Conservation (phyloP, 768 basidiomycete species). For the Astraeus odoratus region DNA sequence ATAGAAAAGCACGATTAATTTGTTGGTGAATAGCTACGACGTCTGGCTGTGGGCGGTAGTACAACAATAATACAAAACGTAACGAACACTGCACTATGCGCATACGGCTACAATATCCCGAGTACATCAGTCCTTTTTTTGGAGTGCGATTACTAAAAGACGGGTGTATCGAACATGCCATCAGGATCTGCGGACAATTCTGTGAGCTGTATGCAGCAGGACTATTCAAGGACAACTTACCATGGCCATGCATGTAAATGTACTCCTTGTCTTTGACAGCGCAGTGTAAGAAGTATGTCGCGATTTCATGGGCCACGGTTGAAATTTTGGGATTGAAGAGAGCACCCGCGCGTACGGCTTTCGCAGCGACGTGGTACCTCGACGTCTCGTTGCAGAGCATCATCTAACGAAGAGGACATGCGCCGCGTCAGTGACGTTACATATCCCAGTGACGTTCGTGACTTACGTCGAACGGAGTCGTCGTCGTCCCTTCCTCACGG, state of each 20-base stretch:
- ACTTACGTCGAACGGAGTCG: conserved; percentile 71
- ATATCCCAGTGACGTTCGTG: not conserved
- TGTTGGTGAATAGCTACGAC: too few relatives aligned
- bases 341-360: conserved; percentile 53
- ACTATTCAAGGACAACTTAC: conserved; percentile 23
- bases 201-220: not conserved
- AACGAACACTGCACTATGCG: not conserved
- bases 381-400: conserved; percentile 67
- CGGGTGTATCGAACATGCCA: conserved; percentile 40
- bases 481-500: conserved; percentile 72
- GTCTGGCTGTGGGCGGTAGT: too few relatives aligned
- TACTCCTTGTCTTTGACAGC: conserved; percentile 56
- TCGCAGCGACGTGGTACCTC: conserved; percentile 57
- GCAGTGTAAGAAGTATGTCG: conserved; percentile 53
- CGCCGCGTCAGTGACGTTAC: conserved; percentile 1
- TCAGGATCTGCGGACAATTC: conserved; percentile 22
- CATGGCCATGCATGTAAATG: conserved; percentile 52
- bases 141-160: too few relatives aligned
- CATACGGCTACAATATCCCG: not conserved
- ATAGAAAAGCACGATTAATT: too few relatives aligned
- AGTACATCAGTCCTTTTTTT: too few relatives aligned
- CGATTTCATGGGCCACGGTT: conserved; percentile 49
- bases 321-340: conserved; percentile 46
- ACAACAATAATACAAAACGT: too few relatives aligned
- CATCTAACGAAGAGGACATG: too few relatives aligned